Evolutionary conservation across 768 basidiomycete genomes (phyloP), one percentile per base, ranked within the genome.

Genomic region (Russula olivacea): DNA sequence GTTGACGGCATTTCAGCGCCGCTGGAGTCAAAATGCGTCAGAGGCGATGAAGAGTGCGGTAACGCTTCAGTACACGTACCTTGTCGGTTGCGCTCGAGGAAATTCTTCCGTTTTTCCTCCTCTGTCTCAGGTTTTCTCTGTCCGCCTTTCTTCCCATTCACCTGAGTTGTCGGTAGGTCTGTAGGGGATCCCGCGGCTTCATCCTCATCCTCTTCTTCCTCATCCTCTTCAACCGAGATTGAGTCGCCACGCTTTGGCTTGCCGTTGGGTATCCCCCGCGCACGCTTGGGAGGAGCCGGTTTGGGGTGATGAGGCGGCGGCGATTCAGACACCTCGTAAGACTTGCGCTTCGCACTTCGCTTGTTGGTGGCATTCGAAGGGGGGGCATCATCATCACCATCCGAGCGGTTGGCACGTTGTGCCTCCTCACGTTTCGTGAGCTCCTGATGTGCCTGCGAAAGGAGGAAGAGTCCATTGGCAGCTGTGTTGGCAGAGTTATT

Each of bases 1-100:
- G 89, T 72, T 99, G 97, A 40, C 97, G 93, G 76, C 97, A 99
- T 77, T 98, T 98, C 68, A 98, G 85, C 7, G 97, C 97, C 65
- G 97, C 96, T 98, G 69, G 32, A 28, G 28, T n/a, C 1, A 30
- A 23, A 34, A 45, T 52, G 52, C 15, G 41, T 48, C 63, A 71
- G 55, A 11, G 21, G 60, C 7, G 23, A 17, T 58, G 40, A 21
- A 40, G 52, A 9, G 49, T 64, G 45, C 19, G 60, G 53, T 58
- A 57, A 40, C 45, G 61, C 43, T 60, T 66, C 34, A 25, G 2
- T n/a, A 28, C 7, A 72, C 79, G 56, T 65, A 98, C 96, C 96
- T 83, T 98, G 97, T 70, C 97, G 82, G 72, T 99, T 99, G 65
- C 97, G 81, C 75, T 98, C 97, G 64, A 99, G 76, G 76, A 99